Conservation (phyloP, 2,329 filamentous ascomycete species). For the Colletotrichum sp. region DNA sequence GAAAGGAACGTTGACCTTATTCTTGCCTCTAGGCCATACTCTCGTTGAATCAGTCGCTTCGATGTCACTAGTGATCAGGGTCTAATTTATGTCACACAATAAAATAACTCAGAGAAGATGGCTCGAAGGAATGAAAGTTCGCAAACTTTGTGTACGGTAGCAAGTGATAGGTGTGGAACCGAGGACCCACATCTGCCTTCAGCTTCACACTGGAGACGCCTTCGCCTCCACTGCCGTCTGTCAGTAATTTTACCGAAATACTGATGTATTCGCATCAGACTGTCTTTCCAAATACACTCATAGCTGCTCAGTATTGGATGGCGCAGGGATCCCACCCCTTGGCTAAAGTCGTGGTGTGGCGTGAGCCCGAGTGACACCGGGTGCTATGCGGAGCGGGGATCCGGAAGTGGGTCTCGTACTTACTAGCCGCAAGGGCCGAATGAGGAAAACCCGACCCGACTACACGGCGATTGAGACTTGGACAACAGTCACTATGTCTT, state of each 20-base stretch:
- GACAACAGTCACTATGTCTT: background rate
- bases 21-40: no score
- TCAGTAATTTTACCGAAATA: background rate
- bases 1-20: no score
- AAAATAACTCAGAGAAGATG: background rate
- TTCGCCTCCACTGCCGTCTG: background rate
- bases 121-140: background rate
- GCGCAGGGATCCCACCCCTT: background rate
- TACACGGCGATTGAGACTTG: background rate
- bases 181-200: background rate
- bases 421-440: background rate
- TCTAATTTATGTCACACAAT: background rate
- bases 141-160: background rate
- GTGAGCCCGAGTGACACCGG: background rate
- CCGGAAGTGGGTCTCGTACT: background rate
- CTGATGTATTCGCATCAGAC: background rate
- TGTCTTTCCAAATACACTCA: background rate
- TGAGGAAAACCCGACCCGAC: background rate
- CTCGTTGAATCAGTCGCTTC: no score
- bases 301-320: background rate
- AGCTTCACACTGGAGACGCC: background rate
- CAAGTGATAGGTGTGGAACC: background rate
- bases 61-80: no score
- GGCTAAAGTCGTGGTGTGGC: background rate
- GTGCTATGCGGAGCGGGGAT: background rate